A percentile compares a stretch with the other conserved stretches of the same genome.
These are phyloP conservation scores for Eutypella sp. DNA, from an alignment of 2,329 filamentous ascomycete genomes.

Conservation along the genomic window DNA sequence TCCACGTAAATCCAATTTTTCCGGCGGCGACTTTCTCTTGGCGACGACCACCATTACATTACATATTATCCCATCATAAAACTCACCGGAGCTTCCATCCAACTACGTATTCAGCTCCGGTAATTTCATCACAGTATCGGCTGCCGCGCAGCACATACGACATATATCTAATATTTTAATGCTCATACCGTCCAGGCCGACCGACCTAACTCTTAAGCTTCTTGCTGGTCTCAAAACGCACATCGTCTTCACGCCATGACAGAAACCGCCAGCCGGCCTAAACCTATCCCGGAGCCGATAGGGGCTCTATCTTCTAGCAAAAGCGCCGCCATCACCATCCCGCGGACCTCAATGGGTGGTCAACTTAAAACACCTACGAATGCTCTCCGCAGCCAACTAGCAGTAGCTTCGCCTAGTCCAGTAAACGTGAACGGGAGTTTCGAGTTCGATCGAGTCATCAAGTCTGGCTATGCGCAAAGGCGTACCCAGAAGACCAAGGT, in stretches of 20 bases:
- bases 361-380: constrained; percentile 20
- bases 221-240: background rate
- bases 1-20: background rate
- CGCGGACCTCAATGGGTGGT: constrained; percentile 18
- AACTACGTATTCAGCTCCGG: background rate
- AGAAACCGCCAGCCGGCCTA: constrained; percentile 22
- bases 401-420: constrained; percentile 67
- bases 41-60: too few relatives aligned
- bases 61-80: background rate
- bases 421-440: constrained; percentile 95
- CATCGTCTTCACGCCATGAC: constrained; percentile 13
- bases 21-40: background rate
- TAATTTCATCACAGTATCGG: background rate
- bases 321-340: constrained; percentile 22
- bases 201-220: background rate
- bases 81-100: background rate
- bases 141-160: background rate
- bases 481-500: constrained; percentile 93
- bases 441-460: constrained; percentile 90
- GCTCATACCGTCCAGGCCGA: background rate
- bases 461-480: constrained; percentile 80
- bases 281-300: constrained; percentile 13
- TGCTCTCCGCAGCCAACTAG: constrained; percentile 39
- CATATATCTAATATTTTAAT: constrained; percentile 7
- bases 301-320: constrained; percentile 15